Percentiles rank a stretch among this genome's conserved stretches.
Evolutionary conservation across 2,329 filamentous ascomycete species (phyloP).

Genomic region (Cephalotrichum gorgonifer): DNA sequence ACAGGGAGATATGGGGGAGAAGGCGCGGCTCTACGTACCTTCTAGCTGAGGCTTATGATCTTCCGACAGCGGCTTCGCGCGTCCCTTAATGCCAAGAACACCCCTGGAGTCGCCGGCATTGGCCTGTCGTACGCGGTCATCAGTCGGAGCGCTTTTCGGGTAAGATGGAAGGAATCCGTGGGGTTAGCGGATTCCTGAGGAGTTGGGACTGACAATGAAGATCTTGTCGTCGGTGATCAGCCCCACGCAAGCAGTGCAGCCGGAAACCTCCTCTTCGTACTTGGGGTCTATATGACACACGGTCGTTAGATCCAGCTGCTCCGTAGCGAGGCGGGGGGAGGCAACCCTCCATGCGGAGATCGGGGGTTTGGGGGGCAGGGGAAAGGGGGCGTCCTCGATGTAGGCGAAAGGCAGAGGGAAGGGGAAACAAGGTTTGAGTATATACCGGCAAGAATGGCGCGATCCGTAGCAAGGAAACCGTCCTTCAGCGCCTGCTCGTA

Average conservation of each 20-base stretch:
- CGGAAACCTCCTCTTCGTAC: constrained; percentile 96
- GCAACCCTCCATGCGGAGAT: too few species aligned
- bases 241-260: constrained; percentile 89
- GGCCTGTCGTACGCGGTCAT: constrained; percentile 45
- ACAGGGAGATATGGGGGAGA: background rate
- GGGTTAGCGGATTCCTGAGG: background rate
- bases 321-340: background rate
- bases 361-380: too few species aligned
- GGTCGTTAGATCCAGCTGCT: background rate
- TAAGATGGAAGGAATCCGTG: background rate
- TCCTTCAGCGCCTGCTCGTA: constrained; percentile 96
- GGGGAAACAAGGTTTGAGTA: background rate
- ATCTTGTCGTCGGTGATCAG: constrained; percentile 87
- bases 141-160: background rate
- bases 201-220: constrained; percentile 65
- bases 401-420: background rate
- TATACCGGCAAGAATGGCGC: constrained; percentile 89
- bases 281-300: constrained; percentile 63
- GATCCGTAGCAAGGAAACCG: constrained; percentile 89
- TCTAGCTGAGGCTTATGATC: constrained; percentile 99
- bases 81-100: constrained; percentile 90
- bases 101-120: constrained; percentile 95
- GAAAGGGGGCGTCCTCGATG: background rate
- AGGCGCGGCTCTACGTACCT: constrained; percentile 39
- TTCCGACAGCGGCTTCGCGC: constrained; percentile 95